Evolutionary conservation across 345 rosid genomes (phyloP), one percentile per base, ranked within the genome.

Genomic region (Melaleuca alternifolia): DNA sequence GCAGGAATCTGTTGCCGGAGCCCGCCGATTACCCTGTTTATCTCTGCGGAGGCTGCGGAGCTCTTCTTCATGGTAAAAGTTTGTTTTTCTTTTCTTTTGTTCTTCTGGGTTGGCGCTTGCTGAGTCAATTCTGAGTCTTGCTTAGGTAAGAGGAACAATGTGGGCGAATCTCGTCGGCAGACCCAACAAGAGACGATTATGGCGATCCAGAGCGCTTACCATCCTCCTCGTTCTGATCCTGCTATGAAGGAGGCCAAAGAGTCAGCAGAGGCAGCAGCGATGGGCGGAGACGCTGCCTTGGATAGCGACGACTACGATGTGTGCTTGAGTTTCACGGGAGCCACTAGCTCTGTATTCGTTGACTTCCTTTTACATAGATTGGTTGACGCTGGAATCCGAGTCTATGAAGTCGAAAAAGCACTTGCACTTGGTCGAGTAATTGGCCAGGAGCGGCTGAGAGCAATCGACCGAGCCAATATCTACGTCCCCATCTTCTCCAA

Each of bases 11-110:
- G 86, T 94, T 97, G 11, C 96, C 95, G 30, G 96, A 94, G 90
- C 97, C 94, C 56, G 92, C 87, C 57, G 94, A 91, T 85, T 97
- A 93, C 85, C 91, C 98, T 30, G 94, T 96, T 81, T 95, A 94
- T 84, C 92, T 92, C 81, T 97, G 99, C 85, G 99, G 99, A 83
- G 99, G 99, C 10, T 97, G 99, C 62, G 97, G 98, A 50, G 96
- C 99, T 87, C 94, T 97, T 91, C 99, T 97, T 86, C 93, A 93
- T 90, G 98, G 99, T 97, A 87, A 87, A 87, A 41, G 28, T 88
- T 83, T 23, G 77, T 85, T 56, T 81, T 44, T 48, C 54, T 61
- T 82, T 28, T 59, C 41, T 37, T 56, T 12, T 37, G 7, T 83
- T 51, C 20, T 2, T 8, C 48, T 77, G 41, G 15, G 57, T 50